These are phyloP conservation scores for Heterobasidion occidentale DNA, from an alignment of 1,284 basidiomycete species.

Conservation along the genomic window DNA sequence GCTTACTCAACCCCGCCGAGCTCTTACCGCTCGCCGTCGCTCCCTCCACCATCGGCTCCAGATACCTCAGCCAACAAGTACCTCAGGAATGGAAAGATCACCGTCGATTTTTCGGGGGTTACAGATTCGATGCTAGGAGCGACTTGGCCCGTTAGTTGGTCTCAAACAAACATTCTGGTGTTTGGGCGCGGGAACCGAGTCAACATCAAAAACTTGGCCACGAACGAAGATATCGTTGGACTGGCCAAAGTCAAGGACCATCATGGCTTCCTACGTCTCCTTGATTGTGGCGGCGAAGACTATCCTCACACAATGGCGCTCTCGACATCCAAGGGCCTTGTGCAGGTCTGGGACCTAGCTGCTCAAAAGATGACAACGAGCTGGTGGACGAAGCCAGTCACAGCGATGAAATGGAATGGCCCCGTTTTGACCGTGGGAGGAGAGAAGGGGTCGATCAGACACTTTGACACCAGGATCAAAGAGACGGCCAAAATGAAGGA, in stretches of 20 bases:
- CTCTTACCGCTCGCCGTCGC: slow-evolving; percentile 9
- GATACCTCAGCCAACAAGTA: slow-evolving; percentile 11
- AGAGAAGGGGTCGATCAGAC: slow-evolving; percentile 39
- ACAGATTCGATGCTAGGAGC: slow-evolving; percentile 7
- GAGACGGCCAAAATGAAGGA: slow-evolving; percentile 41
- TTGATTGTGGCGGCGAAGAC: slow-evolving; percentile 33
- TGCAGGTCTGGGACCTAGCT: slow-evolving; percentile 46
- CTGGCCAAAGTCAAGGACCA: slow-evolving; percentile 40
- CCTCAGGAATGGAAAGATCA: slow-evolving; percentile 18
- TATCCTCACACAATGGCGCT: slow-evolving; percentile 34
- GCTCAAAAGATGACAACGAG: slow-evolving; percentile 34
- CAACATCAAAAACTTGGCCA: slow-evolving; percentile 38
- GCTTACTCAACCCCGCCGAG: slow-evolving; percentile 1
- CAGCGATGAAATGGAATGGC: slow-evolving; percentile 41
- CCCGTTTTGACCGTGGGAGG: slow-evolving; percentile 39
- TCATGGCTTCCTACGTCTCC: slow-evolving; percentile 33
- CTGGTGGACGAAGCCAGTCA: slow-evolving; percentile 37
- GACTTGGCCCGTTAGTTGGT: slow-evolving; percentile 32
- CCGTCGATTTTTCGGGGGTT: slow-evolving; percentile 31
- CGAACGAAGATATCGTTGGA: slow-evolving; percentile 36
- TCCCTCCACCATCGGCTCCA: slow-evolving; percentile 7
- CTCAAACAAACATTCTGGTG: slow-evolving; percentile 32
- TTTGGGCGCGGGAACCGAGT: slow-evolving; percentile 47
- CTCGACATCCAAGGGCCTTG: slow-evolving; percentile 36
- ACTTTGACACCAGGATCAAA: slow-evolving; percentile 43